Percentiles rank a stretch among this genome's conserved stretches.
Evolutionary conservation across 345 rosid genomes (phyloP).

Genomic region (Eucalyptus erythrocorys): DNA sequence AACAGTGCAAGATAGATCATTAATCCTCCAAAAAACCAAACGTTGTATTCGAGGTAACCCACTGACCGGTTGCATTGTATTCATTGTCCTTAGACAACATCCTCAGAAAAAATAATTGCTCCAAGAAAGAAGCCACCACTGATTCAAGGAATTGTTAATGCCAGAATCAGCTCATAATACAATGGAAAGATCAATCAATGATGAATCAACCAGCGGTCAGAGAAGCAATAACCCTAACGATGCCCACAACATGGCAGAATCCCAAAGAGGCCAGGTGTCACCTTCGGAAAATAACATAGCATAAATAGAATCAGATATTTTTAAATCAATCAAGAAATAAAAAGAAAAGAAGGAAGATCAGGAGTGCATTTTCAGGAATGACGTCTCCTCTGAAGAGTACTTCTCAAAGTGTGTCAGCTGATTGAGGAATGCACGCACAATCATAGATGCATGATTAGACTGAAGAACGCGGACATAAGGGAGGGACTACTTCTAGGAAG

Average conservation of each 20-base stretch:
- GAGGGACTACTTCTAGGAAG: background rate
- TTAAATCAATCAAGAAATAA: too few species aligned
- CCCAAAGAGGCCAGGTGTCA: background rate
- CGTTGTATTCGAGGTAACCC: too few species aligned
- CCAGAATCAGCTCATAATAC: background rate
- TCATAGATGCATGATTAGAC: background rate
- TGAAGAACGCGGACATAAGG: background rate
- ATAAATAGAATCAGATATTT: too few species aligned
- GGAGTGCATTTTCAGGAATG: too few species aligned
- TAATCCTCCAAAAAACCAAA: too few species aligned
- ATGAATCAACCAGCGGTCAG: background rate
- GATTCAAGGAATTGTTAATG: background rate
- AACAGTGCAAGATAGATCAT: background rate
- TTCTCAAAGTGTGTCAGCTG: background rate
- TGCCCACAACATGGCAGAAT: background rate
- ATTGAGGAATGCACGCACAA: background rate
- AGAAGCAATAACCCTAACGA: background rate
- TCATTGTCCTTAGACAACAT: too few species aligned
- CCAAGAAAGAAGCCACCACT: background rate
- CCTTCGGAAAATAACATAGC: background rate
- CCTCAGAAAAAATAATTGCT: too few species aligned
- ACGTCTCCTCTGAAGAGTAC: background rate
- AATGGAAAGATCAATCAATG: background rate
- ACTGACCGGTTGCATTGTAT: too few species aligned
- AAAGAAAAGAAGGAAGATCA: too few species aligned